A percentile compares a stretch with the other conserved stretches of the same genome.
These are phyloP conservation scores for Vachellia collinsii DNA, from an alignment of 306 rosid genomes.

Conservation along the genomic window DNA sequence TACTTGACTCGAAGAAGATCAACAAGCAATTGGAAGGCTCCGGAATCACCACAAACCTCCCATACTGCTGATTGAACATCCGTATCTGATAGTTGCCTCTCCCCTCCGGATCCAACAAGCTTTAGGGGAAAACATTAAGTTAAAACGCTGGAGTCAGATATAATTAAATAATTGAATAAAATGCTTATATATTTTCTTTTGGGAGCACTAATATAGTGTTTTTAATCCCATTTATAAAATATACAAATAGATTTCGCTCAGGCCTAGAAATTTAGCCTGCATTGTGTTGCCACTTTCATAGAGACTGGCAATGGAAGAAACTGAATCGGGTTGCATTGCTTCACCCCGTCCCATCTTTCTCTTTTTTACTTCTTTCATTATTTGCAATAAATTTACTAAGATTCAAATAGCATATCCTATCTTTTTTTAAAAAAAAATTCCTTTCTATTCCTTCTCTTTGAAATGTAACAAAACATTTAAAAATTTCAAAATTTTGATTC, in stretches of 20 bases:
- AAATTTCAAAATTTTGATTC: not conserved
- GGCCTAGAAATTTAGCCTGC: constrained; percentile 2
- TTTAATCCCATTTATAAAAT: not conserved
- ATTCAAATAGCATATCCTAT: not conserved
- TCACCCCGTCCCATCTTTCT: not conserved
- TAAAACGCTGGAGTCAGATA: constrained; percentile 6
- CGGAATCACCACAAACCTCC: constrained; percentile 96
- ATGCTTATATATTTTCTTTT: constrained; percentile 25
- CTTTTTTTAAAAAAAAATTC: not conserved
- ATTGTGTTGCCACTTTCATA: not conserved
- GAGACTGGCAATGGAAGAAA: not conserved
- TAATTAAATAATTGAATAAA: constrained; percentile 9
- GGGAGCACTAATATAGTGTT: not conserved
- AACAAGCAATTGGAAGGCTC: constrained; percentile 89
- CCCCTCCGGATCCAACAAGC: constrained; percentile 76
- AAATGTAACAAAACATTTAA: not conserved
- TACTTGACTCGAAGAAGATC: constrained; percentile 90
- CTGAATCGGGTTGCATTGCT: not conserved
- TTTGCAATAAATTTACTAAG: too few relatives aligned
- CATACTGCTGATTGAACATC: constrained; percentile 90
- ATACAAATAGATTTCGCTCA: not conserved
- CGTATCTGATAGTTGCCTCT: constrained; percentile 65
- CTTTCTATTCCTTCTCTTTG: not conserved
- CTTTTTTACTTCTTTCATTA: not conserved
- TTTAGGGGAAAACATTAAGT: constrained; percentile 42